These are phyloP conservation scores for Seiridium unicorne DNA, from an alignment of 2,329 filamentous ascomycete species.

Conservation along the genomic window DNA sequence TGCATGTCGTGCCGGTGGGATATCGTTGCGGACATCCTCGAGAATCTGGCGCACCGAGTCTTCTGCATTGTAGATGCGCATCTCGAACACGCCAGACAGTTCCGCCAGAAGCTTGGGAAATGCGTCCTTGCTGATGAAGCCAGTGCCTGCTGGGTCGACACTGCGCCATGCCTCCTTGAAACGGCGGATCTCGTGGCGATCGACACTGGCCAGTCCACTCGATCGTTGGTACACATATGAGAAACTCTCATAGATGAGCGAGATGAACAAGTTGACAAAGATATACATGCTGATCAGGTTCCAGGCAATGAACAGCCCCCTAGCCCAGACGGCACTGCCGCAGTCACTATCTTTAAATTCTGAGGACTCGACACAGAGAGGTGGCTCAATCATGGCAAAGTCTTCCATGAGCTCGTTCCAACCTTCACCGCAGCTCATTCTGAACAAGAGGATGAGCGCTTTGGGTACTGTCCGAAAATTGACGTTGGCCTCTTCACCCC, in stretches of 20 bases:
- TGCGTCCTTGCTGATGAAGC: slow-evolving; percentile 84
- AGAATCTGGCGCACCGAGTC: slow-evolving; percentile 85
- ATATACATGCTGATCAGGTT: slow-evolving; percentile 99
- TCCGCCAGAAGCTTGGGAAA: slow-evolving; percentile 89
- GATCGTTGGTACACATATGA: slow-evolving; percentile 98
- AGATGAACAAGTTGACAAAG: slow-evolving; percentile 97
- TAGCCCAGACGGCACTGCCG: slow-evolving; percentile 85
- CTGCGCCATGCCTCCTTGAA: slow-evolving; percentile 99
- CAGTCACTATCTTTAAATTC: slow-evolving; percentile 89
- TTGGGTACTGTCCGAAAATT: slow-evolving; percentile 96
- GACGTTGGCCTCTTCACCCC: slow-evolving; percentile 70
- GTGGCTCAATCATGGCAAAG: slow-evolving; percentile 75
- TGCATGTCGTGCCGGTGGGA: slow-evolving; percentile 49
- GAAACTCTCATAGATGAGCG: slow-evolving; percentile 98
- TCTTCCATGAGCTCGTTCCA: slow-evolving; percentile 99
- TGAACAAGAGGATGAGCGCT: slow-evolving; percentile 87
- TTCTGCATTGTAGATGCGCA: slow-evolving; percentile 91
- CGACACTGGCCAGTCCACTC: slow-evolving; percentile 86
- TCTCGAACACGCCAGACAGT: slow-evolving; percentile 92
- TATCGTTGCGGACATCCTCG: slow-evolving; percentile 71
- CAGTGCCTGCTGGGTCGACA: slow-evolving; percentile 86
- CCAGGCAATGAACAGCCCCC: slow-evolving; percentile 90
- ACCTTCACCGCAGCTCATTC: slow-evolving; percentile 89
- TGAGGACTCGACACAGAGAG: slow-evolving; percentile 71
- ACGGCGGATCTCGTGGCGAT: slow-evolving; percentile 87